A percentile compares a stretch with the other conserved stretches of the same genome.
phyloP scores from a whole-genome alignment of 2,329 filamentous ascomycete species.

The Paecilomyces sp. region DNA sequence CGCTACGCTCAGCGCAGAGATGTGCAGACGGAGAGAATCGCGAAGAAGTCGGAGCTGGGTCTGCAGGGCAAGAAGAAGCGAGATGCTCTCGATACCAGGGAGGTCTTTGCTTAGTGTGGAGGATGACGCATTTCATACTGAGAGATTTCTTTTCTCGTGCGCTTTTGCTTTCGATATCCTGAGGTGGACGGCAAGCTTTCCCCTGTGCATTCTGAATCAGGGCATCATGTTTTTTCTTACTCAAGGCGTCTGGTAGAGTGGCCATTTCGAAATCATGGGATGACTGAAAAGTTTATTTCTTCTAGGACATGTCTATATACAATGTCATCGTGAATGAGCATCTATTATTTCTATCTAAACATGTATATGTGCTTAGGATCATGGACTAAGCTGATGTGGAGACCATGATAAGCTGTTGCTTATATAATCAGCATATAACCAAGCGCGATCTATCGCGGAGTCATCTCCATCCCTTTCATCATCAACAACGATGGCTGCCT shows the following conservation, averaged over 20 bases:
- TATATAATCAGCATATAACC: constrained; percentile 14
- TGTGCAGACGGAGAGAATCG: constrained; percentile 61
- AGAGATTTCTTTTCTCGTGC: constrained; percentile 10
- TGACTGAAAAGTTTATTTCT: constrained; percentile 3
- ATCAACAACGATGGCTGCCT: constrained; percentile 16
- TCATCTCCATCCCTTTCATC: constrained; percentile 1
- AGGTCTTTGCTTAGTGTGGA: constrained; percentile 60
- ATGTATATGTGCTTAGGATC: not conserved
- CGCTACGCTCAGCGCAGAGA: constrained; percentile 73
- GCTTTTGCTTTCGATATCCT: constrained; percentile 23
- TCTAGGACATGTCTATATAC: not conserved
- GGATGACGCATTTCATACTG: constrained; percentile 6
- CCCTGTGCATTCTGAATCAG: constrained; percentile 25
- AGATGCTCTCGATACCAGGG: constrained; percentile 67
- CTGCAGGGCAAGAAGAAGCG: constrained; percentile 58
- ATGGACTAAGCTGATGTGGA: not conserved
- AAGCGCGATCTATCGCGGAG: constrained; percentile 1
- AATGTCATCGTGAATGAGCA: not conserved
- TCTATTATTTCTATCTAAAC: not conserved
- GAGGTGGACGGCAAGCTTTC: constrained; percentile 11
- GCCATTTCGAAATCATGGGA: constrained; percentile 1
- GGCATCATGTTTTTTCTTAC: constrained; percentile 20
- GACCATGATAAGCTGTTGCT: constrained; percentile 5
- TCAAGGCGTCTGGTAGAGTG: constrained; percentile 25
- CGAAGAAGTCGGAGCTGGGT: constrained; percentile 70